phyloP scores from a whole-genome alignment of 1,284 basidiomycete species.

The Leccinum subfulvum region DNA sequence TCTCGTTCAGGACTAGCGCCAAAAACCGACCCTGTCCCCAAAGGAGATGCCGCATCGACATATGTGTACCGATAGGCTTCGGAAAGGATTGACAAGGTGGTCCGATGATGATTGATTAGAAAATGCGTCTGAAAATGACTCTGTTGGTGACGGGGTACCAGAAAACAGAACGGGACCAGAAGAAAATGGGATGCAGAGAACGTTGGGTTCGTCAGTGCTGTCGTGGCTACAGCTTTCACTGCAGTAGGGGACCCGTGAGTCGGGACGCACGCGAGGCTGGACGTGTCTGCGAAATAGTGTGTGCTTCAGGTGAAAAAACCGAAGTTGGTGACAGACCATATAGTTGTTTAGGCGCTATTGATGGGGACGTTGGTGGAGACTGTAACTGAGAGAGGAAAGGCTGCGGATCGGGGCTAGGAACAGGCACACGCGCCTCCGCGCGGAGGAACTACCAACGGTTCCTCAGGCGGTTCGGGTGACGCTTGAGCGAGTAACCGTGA shows the following conservation, averaged over 20 bases:
- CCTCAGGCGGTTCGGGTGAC: slow-evolving; percentile 38
- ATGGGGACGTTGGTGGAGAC: slow-evolving; percentile 34
- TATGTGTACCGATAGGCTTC: no score
- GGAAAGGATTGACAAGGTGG: slow-evolving; percentile 27
- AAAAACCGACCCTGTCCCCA: no score
- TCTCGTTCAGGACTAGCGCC: no score
- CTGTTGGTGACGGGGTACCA: slow-evolving; percentile 55
- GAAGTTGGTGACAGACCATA: slow-evolving; percentile 24
- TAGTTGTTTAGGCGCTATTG: slow-evolving; percentile 35
- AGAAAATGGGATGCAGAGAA: slow-evolving; percentile 42
- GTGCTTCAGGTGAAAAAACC: slow-evolving; percentile 26
- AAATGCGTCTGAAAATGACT: slow-evolving; percentile 52
- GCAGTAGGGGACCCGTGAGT: slow-evolving; percentile 38
- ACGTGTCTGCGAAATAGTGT: slow-evolving; percentile 28
- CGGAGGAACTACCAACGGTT: slow-evolving; percentile 32
- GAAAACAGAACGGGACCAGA: slow-evolving; percentile 38
- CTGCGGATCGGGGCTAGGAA: slow-evolving; percentile 1
- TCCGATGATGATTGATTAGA: slow-evolving; percentile 44
- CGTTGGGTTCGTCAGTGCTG: slow-evolving; percentile 58
- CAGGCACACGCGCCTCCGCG: slow-evolving; percentile 11
- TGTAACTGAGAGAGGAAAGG: slow-evolving; percentile 4
- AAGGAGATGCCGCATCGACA: no score
- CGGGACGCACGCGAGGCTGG: slow-evolving; percentile 69
- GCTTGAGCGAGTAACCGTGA: slow-evolving; percentile 77
- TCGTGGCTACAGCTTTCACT: slow-evolving; percentile 65